Evolutionary conservation across 164 flowering plant genomes (phyloP).

Genomic region (Houttuynia cordata): DNA sequence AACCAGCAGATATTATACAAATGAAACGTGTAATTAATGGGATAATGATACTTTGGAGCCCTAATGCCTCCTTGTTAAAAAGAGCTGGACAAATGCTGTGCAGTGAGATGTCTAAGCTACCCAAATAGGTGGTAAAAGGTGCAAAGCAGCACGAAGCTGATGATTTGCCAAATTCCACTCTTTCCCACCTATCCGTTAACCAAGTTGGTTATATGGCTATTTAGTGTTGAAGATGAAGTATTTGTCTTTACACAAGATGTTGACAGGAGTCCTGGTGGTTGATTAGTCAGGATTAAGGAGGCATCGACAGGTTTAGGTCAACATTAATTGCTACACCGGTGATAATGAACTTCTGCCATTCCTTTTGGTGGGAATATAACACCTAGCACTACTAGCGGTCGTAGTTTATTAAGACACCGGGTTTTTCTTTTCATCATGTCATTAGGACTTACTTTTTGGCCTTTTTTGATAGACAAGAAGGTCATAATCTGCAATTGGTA

Average conservation of each 20-base stretch:
- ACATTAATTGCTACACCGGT: background rate
- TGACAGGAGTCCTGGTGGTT: background rate
- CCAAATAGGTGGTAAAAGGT: no score
- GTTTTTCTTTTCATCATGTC: background rate
- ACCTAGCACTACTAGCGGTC: conserved; percentile 4
- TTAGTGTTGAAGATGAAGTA: background rate
- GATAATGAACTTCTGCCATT: background rate
- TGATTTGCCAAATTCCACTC: no score
- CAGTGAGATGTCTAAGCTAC: no score
- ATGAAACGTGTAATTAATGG: no score
- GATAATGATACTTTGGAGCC: no score
- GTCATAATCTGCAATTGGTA: background rate
- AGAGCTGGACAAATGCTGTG: no score
- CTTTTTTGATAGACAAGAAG: background rate
- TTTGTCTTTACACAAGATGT: background rate
- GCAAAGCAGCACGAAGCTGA: no score
- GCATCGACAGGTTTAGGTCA: background rate
- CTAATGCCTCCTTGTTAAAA: no score
- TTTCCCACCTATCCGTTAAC: no score
- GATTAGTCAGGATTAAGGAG: background rate
- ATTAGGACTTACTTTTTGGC: no score
- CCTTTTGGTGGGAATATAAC: background rate
- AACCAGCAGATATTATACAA: no score
- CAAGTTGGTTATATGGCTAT: no score
- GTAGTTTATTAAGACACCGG: background rate